Base-by-base conservation (phyloP, 768 basidiomycete species). In the Mycena crocata region DNA sequence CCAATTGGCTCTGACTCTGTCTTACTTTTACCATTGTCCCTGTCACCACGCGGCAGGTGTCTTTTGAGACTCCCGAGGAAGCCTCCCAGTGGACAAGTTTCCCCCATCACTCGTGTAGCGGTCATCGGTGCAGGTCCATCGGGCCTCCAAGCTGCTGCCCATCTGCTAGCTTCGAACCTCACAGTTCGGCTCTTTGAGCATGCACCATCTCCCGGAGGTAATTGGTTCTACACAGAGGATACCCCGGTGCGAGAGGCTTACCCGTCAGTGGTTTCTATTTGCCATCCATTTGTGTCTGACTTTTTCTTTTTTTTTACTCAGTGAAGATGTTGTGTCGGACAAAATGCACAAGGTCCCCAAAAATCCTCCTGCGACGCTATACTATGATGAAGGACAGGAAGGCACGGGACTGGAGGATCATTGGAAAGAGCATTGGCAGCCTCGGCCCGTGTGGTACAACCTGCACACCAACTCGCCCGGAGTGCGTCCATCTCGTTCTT, bases 371-470 rank as follows among this genome's bases (percentile, higher is more conserved):
- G 40, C 61, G 5, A 69, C 67, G 24, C 4, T 49, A 4, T 70
- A 57, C 34, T 69, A 71, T 40, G 52, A 57, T n/a, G 67, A 73
- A 8, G 72, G 69, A 21, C 52, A 73, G 28, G 70, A 58, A 17
- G 67, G 64, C 1, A 15, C 64, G 9, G 59, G 30, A 13, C 45
- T 71, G 17, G 67, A 69, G 5, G 57, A 66, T 24, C 59, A 70
- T 2, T 73, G 72, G 72, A 49, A 48, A 5, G 68, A 67, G 57
- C 71, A 73, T 40, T 73, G 72, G 72, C 57, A 59, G 17, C 71
- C 72, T 0, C 66, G 68, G 12, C 63, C 71, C 0, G 70, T 71
- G 5, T 73, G 72, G 72, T 30, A 68, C 34, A 49, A 42, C 32
- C 19, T 73, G 26, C 66, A 62, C 32, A 70, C 65, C 3, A 73